Evolutionary conservation across 208 protist genomes (phyloP).

Genomic region (Leishmania amazonensis): DNA sequence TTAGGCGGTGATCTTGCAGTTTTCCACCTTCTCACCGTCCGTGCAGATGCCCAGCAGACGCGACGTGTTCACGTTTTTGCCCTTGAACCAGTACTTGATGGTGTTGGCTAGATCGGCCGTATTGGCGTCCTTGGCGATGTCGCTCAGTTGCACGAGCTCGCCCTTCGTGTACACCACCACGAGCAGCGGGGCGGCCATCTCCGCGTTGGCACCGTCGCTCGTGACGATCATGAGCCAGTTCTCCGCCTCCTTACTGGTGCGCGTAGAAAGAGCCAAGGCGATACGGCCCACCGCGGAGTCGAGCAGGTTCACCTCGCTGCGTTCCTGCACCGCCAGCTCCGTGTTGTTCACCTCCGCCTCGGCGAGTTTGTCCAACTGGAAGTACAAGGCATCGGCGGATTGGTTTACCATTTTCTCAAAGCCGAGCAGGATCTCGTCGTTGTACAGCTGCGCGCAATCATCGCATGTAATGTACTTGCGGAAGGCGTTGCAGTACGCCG

Average conservation of each 20-base stretch:
- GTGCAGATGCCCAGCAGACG: conserved; percentile 67
- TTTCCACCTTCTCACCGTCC: conserved; percentile 44
- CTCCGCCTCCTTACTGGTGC: conserved; percentile 41
- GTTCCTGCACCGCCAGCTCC: conserved; percentile 26
- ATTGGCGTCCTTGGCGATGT: conserved; percentile 20
- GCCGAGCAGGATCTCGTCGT: conserved; percentile 43
- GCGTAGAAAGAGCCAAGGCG: conserved; percentile 42
- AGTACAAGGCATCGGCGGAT: conserved; percentile 59
- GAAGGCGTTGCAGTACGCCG: conserved; percentile 58
- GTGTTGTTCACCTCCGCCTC: conserved; percentile 14
- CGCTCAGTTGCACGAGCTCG: conserved; percentile 49
- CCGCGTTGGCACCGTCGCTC: conserved; percentile 47
- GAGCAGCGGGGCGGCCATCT: conserved; percentile 47
- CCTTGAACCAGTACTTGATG: conserved; percentile 62
- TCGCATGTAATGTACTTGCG: conserved; percentile 61
- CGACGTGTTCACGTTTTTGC: not conserved
- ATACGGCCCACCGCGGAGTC: conserved; percentile 64
- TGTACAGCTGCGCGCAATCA: conserved; percentile 47
- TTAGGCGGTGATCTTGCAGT: conserved; percentile 36
- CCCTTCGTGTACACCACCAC: conserved; percentile 63
- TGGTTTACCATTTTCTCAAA: conserved; percentile 41
- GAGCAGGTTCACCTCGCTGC: conserved; percentile 71
- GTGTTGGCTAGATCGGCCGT: conserved; percentile 53
- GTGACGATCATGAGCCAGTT: conserved; percentile 78
- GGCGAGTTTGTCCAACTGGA: conserved; percentile 41